Evolutionary conservation across 345 rosid genomes (phyloP).

Genomic region (Acer saccharum): DNA sequence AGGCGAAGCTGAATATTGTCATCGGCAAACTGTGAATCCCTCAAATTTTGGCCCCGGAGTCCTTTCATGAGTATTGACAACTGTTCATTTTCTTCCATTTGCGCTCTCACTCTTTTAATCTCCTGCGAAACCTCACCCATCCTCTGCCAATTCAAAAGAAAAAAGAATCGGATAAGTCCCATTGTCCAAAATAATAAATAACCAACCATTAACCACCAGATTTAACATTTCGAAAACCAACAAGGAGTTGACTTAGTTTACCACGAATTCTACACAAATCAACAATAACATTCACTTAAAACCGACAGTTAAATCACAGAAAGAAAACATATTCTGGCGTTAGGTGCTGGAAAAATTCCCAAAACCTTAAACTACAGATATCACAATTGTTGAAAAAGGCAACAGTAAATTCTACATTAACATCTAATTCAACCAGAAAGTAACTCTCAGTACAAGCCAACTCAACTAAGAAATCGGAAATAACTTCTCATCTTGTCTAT

Average conservation of each 20-base stretch:
- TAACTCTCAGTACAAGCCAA: too few relatives aligned
- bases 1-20: conserved; percentile 71
- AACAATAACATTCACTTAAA: not conserved
- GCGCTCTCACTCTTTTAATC: conserved; percentile 87
- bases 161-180: not conserved
- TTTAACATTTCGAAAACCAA: not conserved
- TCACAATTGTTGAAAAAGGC: not conserved
- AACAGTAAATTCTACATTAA: not conserved
- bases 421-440: not conserved
- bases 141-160: conserved; percentile 48
- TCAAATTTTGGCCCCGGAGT: conserved; percentile 86
- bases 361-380: not conserved
- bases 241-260: not conserved
- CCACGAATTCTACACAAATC: too few relatives aligned
- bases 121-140: conserved; percentile 84
- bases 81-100: conserved; percentile 92
- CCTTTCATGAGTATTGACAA: conserved; percentile 87
- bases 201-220: not conserved
- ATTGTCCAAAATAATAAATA: not conserved
- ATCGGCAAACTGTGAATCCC: conserved; percentile 82
- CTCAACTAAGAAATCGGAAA: not conserved
- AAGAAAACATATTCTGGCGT: not conserved
- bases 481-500: not conserved
- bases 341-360: not conserved
- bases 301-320: not conserved